Conservation (phyloP, 768 basidiomycete species). For the Agaricus subrufescens region DNA sequence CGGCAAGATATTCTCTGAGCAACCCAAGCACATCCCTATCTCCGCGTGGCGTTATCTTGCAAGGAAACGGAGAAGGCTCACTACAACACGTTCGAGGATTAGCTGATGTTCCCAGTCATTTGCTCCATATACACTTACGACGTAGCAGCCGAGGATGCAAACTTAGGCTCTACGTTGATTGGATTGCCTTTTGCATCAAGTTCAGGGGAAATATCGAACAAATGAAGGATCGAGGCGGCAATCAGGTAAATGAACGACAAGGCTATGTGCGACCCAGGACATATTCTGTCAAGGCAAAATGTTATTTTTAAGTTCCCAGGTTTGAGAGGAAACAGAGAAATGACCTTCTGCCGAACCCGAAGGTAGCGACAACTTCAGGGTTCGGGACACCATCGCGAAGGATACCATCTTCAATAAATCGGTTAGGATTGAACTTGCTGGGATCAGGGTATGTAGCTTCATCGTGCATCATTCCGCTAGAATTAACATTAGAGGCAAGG, state of each 20-base stretch:
- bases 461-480: conserved; percentile 37
- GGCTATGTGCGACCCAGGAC: conserved; percentile 51
- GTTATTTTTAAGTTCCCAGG: background rate
- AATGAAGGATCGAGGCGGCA: conserved; percentile 16
- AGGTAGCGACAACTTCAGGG: conserved; percentile 18
- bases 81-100: background rate
- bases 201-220: conserved; percentile 15
- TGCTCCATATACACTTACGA: background rate
- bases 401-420: conserved; percentile 25
- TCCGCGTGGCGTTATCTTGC: background rate
- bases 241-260: conserved; percentile 27
- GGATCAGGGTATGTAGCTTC: conserved; percentile 33
- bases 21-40: background rate
- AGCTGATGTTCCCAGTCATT: background rate
- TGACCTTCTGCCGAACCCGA: conserved; percentile 26
- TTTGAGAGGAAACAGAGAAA: too few species aligned
- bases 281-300: conserved; percentile 27
- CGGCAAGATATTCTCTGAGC: background rate
- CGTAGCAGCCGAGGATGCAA: conserved; percentile 13
- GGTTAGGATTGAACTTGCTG: conserved; percentile 33
- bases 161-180: conserved; percentile 28
- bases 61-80: background rate
- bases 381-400: conserved; percentile 15
- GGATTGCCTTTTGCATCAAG: conserved; percentile 10
- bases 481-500: too few species aligned